phyloP scores from a whole-genome alignment of 192 early-diverging fungal genomes.

The Chytriomyces sp. region DNA sequence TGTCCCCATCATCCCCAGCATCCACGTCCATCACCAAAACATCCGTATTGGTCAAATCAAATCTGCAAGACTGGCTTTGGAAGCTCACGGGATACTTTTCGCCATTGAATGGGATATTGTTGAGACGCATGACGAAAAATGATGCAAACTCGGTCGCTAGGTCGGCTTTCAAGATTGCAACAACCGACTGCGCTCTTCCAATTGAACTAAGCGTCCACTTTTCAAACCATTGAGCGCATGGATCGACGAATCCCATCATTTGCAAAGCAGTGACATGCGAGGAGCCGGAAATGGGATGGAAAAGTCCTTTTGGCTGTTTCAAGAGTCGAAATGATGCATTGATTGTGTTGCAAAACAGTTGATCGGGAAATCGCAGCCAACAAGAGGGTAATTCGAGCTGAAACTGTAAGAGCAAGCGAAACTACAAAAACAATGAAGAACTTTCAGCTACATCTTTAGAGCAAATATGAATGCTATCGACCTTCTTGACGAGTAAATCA shows the following conservation, averaged over 20 bases:
- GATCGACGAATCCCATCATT: slow-evolving; percentile 51
- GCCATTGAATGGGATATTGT: slow-evolving; percentile 5
- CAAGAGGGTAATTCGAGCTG: slow-evolving; percentile 54
- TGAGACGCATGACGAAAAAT: slow-evolving; percentile 36
- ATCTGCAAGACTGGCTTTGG: not conserved
- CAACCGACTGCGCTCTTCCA: slow-evolving; percentile 46
- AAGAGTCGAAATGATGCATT: slow-evolving; percentile 43
- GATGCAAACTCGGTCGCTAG: slow-evolving; percentile 36
- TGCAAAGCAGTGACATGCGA: slow-evolving; percentile 45
- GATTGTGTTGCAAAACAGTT: slow-evolving; percentile 50
- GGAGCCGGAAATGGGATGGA: not conserved
- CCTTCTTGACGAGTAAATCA: slow-evolving; percentile 49
- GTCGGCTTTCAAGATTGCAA: slow-evolving; percentile 35
- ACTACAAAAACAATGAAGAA: slow-evolving; percentile 30
- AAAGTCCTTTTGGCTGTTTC: slow-evolving; percentile 13
- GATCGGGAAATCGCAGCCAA: slow-evolving; percentile 58
- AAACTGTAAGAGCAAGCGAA: slow-evolving; percentile 60
- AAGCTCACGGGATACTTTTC: slow-evolving; percentile 2
- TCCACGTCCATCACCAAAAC: slow-evolving; percentile 57
- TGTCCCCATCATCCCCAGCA: slow-evolving; percentile 50
- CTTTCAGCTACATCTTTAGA: not conserved
- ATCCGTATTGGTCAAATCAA: slow-evolving; percentile 35
- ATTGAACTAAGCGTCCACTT: slow-evolving; percentile 58
- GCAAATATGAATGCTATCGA: slow-evolving; percentile 1
- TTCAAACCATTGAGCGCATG: slow-evolving; percentile 52